Base-by-base conservation (phyloP, 441 rosid genomes). In the Bruguiera hainesii region DNA sequence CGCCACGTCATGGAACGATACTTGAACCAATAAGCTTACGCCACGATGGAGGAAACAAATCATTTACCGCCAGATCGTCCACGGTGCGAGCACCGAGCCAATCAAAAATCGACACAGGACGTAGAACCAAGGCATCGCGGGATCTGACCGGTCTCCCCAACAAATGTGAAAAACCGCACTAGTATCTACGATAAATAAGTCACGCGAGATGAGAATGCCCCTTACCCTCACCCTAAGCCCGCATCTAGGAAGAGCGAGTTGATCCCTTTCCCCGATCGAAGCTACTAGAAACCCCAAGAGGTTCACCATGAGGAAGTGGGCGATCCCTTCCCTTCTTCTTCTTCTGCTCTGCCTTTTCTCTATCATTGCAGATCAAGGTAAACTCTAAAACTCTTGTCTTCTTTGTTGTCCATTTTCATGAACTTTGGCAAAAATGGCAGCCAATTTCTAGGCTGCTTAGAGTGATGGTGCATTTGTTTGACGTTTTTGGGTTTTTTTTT, bases 331-430 rank as follows among this genome's bases (percentile, higher is more conserved):
- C 85, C 87, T 79, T 60, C 71, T 91, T 76, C 73, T 94, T 75
- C 83, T 91, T 23, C 48, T 42, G 5, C 70, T 91, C 51, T 88
- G 87, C 55, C 77, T 94, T 49, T 70, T 91, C 48, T 83, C 78
- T 73, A 83, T 87, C 64, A 80, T 89, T 62, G 87, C 99, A 51
- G 94, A 91, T 91, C 96, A 91, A 84, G 97, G 99, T 89, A 71
- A 71, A 56, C 28, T 46, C 39, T 8, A 10, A 51, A 2, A n/a
- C 16, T 16, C 26, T 18, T 2, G 7, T 31, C 2, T 3, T 42
- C 10, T 7, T 21, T 0, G 3, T 46, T 48, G 55, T 35, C 37
- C 9, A 33, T 52, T 69, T 63, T 66, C 13, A 3, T 6, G 20
- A 58, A 31, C 50, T 64, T 64, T 37, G 33, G 48, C 23, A 67